phyloP scores from a whole-genome alignment of 2,329 filamentous ascomycete species.

The Colletotrichum echinochloae region DNA sequence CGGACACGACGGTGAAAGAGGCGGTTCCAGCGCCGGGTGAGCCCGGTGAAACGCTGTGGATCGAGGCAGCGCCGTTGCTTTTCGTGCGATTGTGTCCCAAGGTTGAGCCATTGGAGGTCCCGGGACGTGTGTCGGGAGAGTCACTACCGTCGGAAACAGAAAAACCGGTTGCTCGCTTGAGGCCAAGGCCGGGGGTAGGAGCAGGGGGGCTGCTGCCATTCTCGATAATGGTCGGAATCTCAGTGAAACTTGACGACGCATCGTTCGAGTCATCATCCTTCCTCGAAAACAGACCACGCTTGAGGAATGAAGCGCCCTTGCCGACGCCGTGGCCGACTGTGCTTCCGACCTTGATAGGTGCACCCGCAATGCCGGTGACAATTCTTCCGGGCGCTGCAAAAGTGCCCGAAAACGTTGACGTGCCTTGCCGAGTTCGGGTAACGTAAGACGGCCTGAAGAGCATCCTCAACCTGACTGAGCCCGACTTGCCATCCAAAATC shows the following conservation, averaged over 20 bases:
- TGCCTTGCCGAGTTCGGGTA: constrained; percentile 86
- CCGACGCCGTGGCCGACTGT: constrained; percentile 82
- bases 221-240: constrained; percentile 56
- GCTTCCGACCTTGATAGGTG: constrained; percentile 89
- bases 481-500: constrained; percentile 88
- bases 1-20: constrained; percentile 82
- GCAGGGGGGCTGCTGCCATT: constrained; percentile 53
- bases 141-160: constrained; percentile 42
- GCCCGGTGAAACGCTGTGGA: constrained; percentile 71
- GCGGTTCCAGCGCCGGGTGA: constrained; percentile 79
- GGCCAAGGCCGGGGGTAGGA: constrained; percentile 48
- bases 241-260: constrained; percentile 50
- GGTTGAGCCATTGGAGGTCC: constrained; percentile 48
- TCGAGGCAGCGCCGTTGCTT: constrained; percentile 74
- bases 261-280: constrained; percentile 70
- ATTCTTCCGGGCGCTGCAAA: constrained; percentile 90
- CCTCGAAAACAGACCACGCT: constrained; percentile 82
- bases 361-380: constrained; percentile 82
- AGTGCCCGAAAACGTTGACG: constrained; percentile 91
- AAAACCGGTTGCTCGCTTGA: constrained; percentile 58
- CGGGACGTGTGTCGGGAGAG: constrained; percentile 47
- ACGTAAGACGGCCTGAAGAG: constrained; percentile 96
- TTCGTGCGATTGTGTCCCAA: constrained; percentile 63
- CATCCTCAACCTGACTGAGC: constrained; percentile 82
- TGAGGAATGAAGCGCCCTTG: constrained; percentile 91